phyloP scores from a whole-genome alignment of 2,329 filamentous ascomycete genomes.

The Colletotrichum sublineola region DNA sequence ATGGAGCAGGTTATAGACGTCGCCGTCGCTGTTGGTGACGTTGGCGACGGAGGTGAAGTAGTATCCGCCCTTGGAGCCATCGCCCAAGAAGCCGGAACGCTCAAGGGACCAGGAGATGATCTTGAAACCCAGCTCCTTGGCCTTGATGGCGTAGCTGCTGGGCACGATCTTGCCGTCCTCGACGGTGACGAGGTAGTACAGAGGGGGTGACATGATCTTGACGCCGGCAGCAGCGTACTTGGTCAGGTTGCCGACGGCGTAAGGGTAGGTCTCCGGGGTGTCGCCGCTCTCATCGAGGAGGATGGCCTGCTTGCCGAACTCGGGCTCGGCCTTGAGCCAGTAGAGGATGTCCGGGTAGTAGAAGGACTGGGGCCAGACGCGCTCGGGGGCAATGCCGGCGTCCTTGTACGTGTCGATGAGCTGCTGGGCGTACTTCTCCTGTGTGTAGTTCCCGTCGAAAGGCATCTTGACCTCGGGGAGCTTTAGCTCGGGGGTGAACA shows the following conservation, averaged over 20 bases:
- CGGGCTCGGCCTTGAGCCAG: slow-evolving; percentile 74
- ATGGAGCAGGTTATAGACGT: slow-evolving; percentile 75
- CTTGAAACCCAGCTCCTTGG: slow-evolving; percentile 71
- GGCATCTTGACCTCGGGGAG: slow-evolving; percentile 78
- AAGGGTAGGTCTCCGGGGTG: slow-evolving; percentile 61
- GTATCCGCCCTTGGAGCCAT: slow-evolving; percentile 62
- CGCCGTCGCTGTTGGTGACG: slow-evolving; percentile 72
- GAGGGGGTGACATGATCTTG: slow-evolving; percentile 72
- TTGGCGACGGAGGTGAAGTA: slow-evolving; percentile 70
- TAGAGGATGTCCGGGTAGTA: slow-evolving; percentile 73
- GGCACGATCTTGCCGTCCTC: slow-evolving; percentile 69
- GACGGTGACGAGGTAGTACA: slow-evolving; percentile 71
- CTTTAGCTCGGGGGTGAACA: slow-evolving; percentile 78
- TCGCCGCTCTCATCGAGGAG: slow-evolving; percentile 75
- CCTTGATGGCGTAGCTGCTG: slow-evolving; percentile 71
- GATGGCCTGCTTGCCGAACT: slow-evolving; percentile 72
- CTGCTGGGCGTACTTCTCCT: slow-evolving; percentile 74
- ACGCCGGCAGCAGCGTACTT: slow-evolving; percentile 70
- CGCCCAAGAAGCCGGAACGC: slow-evolving; percentile 70
- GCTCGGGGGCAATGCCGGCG: slow-evolving; percentile 63
- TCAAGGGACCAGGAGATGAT: slow-evolving; percentile 79
- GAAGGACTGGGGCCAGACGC: slow-evolving; percentile 76
- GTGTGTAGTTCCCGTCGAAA: slow-evolving; percentile 73
- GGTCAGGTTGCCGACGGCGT: slow-evolving; percentile 69
- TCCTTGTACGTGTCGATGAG: slow-evolving; percentile 71